phyloP scores from a whole-genome alignment of 306 rosid genomes.

The Trifolium dubium region DNA sequence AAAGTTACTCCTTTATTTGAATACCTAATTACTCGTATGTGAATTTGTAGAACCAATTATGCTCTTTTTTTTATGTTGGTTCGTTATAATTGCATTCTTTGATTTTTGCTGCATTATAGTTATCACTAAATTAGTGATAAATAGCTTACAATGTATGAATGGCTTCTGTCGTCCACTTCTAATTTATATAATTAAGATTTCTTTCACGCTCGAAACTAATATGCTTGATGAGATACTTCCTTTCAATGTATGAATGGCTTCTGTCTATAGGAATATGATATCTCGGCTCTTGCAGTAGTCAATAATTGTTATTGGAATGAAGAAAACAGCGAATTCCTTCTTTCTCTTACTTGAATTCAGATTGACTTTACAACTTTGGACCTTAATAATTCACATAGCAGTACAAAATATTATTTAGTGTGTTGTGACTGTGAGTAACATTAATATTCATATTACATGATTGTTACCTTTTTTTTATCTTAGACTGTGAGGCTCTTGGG shows the following conservation, averaged over 20 bases:
- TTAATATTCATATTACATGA: constrained; percentile 22
- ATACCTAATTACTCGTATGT: not conserved
- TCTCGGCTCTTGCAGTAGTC: not conserved
- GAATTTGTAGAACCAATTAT: not conserved
- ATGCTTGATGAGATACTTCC: constrained; percentile 3
- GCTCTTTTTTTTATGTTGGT: not conserved
- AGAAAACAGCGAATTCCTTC: constrained; percentile 21
- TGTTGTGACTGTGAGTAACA: constrained; percentile 2
- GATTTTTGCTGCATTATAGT: constrained; percentile 13
- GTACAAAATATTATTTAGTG: constrained; percentile 21
- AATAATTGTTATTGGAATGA: constrained; percentile 13
- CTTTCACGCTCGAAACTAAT: not conserved
- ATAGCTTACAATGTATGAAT: constrained; percentile 14
- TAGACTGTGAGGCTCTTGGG: constrained; percentile 83
- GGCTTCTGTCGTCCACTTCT: not conserved
- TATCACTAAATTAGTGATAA: constrained; percentile 3
- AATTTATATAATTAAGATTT: not conserved
- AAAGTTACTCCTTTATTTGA: not conserved
- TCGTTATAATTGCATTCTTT: constrained; percentile 25
- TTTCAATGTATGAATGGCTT: no score
- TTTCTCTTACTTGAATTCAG: constrained; percentile 19
- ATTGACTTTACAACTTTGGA: constrained; percentile 25
- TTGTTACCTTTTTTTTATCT: not conserved
- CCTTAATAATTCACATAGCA: no score
- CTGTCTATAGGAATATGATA: not conserved